Evolutionary conservation across 306 rosid species (phyloP).

Genomic region (Lotus japonicus): DNA sequence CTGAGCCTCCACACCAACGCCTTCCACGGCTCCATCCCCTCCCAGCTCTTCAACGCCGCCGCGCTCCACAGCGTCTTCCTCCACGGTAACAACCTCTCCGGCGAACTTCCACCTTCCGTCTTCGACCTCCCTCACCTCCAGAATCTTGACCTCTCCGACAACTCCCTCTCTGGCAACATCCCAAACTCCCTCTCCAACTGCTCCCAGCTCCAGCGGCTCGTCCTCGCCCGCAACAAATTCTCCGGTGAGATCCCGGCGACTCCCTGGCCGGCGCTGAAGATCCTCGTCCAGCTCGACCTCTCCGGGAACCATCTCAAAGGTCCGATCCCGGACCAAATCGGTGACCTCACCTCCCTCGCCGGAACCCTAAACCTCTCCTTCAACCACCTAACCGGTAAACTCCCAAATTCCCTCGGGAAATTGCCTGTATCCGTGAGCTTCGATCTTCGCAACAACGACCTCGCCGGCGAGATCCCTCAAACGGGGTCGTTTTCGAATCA

Average conservation of each 20-base stretch:
- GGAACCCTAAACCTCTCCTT: constrained; percentile 84
- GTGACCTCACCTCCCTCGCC: constrained; percentile 55
- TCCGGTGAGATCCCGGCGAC: constrained; percentile 54
- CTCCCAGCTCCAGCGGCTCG: constrained; percentile 57
- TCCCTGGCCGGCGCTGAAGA: constrained; percentile 51
- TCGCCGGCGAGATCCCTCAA: constrained; percentile 88
- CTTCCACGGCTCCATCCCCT: constrained; percentile 68
- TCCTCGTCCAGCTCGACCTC: constrained; percentile 61
- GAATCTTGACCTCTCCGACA: constrained; percentile 83
- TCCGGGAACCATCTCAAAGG: constrained; percentile 63
- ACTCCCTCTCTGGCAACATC: constrained; percentile 57
- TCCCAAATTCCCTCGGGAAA: constrained; percentile 68
- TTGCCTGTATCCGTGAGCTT: constrained; percentile 76
- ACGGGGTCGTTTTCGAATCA: constrained; percentile 87
- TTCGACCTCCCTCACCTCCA: constrained; percentile 70
- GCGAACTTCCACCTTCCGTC: constrained; percentile 57
- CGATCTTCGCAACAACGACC: constrained; percentile 69
- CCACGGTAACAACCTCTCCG: constrained; percentile 83
- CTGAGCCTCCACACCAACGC: constrained; percentile 70
- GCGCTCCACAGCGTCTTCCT: constrained; percentile 79
- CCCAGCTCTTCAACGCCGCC: constrained; percentile 83
- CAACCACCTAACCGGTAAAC: constrained; percentile 64
- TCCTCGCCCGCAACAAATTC: constrained; percentile 59
- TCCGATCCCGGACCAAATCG: constrained; percentile 55
- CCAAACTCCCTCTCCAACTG: constrained; percentile 46